A percentile compares a stretch with the other conserved stretches of the same genome.
Evolutionary conservation across 192 early-diverging fungal species (phyloP).

Genomic region (Lobosporangium transversale): DNA sequence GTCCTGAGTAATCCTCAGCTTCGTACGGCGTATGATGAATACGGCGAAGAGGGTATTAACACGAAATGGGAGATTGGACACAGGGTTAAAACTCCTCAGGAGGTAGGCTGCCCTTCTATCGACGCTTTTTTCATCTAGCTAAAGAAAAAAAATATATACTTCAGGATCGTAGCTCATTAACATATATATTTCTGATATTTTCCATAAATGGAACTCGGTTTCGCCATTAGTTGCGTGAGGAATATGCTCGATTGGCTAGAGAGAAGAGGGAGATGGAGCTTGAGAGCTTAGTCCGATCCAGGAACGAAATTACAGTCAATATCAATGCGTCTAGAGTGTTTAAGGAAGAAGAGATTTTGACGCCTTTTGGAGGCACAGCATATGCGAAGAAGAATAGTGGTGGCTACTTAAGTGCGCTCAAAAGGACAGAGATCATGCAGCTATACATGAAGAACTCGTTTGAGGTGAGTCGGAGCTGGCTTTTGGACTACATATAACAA

Average conservation of each 20-base stretch:
- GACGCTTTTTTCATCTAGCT: no score
- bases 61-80: constrained; percentile 70
- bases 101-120: no score
- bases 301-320: constrained; percentile 62
- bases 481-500: no score
- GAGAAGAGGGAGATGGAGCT: constrained; percentile 68
- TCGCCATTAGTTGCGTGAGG: constrained; percentile 64
- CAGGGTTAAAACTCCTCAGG: constrained; percentile 72
- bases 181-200: no score
- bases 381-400: constrained; percentile 24
- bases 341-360: constrained; percentile 54
- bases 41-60: constrained; percentile 88
- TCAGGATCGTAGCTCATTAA: no score
- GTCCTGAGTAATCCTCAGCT: constrained; percentile 82
- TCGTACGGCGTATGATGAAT: constrained; percentile 90
- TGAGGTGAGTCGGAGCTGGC: no score
- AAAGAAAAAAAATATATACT: no score
- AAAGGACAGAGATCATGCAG: constrained; percentile 58
- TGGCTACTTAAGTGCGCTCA: constrained; percentile 30
- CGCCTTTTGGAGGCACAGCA: constrained; percentile 52
- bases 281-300: constrained; percentile 73
- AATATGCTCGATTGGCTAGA: constrained; percentile 71
- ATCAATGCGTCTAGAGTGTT: constrained; percentile 64
- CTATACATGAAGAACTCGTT: constrained; percentile 72
- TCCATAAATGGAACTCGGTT: not conserved